A percentile compares a stretch with the other conserved stretches of the same genome.
phyloP scores from a whole-genome alignment of 2,329 filamentous ascomycete species.

The Xylaria sp. region DNA sequence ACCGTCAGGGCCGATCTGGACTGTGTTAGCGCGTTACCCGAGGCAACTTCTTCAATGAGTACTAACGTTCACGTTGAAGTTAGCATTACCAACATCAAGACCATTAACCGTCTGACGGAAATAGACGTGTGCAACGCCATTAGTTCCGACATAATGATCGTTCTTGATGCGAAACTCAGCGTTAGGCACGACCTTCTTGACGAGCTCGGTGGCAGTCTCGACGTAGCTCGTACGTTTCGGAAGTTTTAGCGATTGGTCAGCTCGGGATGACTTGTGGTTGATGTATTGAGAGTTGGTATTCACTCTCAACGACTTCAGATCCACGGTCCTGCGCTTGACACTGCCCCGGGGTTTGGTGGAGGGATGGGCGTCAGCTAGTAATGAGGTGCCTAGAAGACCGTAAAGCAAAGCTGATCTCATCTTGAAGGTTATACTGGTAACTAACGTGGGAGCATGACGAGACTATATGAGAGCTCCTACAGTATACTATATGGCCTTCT shows the following conservation, averaged over 20 bases:
- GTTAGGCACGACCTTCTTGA: constrained; percentile 52
- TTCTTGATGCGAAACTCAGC: constrained; percentile 61
- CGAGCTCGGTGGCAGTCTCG: constrained; percentile 56
- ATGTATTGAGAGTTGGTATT: constrained; percentile 46
- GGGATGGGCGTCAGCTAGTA: constrained; percentile 28
- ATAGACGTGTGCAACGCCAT: constrained; percentile 66
- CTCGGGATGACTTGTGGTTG: constrained; percentile 44
- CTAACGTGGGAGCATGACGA: background rate
- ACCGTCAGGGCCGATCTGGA: constrained; percentile 62
- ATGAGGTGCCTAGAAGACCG: constrained; percentile 24
- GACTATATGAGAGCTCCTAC: constrained; percentile 1
- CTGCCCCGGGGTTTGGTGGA: constrained; percentile 2
- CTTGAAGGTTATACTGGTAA: constrained; percentile 14
- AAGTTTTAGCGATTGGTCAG: constrained; percentile 42
- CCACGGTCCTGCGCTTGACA: constrained; percentile 28
- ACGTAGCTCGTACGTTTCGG: constrained; percentile 53
- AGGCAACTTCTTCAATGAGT: background rate
- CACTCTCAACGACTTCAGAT: constrained; percentile 45
- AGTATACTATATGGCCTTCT: constrained; percentile 8
- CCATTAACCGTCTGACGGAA: constrained; percentile 68
- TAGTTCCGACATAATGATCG: constrained; percentile 64
- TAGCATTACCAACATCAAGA: constrained; percentile 68
- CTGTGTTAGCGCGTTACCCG: constrained; percentile 14
- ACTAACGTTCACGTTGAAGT: constrained; percentile 69
- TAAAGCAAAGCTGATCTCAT: constrained; percentile 31